Base-by-base conservation (phyloP, 1,284 basidiomycete genomes). In the Puccinia triticina region DNA sequence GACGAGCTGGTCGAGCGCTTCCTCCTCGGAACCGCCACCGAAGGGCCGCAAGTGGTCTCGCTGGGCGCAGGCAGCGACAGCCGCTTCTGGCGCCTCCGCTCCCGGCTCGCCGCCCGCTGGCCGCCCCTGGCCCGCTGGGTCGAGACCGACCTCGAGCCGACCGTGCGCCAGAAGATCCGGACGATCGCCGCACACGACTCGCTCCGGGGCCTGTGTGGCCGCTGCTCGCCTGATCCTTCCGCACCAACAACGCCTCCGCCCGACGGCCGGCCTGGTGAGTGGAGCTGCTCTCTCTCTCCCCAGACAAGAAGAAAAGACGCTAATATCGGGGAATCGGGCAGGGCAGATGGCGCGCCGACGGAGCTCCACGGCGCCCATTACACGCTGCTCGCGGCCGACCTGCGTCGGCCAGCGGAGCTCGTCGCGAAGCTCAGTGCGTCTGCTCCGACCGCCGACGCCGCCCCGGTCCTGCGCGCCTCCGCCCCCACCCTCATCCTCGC, bases 51-150 rank as follows among this genome's bases (percentile, higher is more conserved):
- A 89, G 91, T 98, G 83, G 90, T 98, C 66, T 95, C 93, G 86
- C 87, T 98, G 12, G 96, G 95, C 2, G 93, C 95, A 0, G 95
- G 95, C 0, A 97, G 94, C 85, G 95, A 98, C 88, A 94, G 94
- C 18, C 89, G 96, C 67, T 98, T 93, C 87, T 98, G 95, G 95
- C 89, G 95, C 79, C 88, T 96, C 85, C 90, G 16, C 77, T 32
- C 32, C 0, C 18, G 5, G 61, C 12, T 16, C 61, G 11, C 37
- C 66, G 34, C 4, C 12, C n/a, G 21, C 2, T 75, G 79, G 75
- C 61, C 72, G 0, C 21, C 50, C 1, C 40, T 7, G 12, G 37
- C 23, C 14, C 43, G 50, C 8, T 75, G 76, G 73, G 37, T 82
- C 26, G 80, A 82, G 37, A 76, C 80, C 16, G 80, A 77, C n/a